Base-by-base conservation (phyloP, 2,329 filamentous ascomycete genomes). In the Fonsecaea pedrosoi region DNA sequence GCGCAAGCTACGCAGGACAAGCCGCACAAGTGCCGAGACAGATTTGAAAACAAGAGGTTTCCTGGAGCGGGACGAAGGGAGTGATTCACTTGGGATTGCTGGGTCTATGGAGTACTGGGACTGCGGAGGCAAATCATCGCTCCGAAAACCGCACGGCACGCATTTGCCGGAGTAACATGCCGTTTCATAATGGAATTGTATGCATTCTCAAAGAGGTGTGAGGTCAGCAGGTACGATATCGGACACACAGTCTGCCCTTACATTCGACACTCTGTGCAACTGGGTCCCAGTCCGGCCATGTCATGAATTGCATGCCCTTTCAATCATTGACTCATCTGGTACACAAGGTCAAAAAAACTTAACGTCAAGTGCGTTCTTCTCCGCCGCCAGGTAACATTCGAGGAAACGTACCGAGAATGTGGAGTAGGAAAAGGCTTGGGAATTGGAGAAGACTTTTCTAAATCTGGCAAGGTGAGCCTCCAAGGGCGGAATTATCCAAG, bases 371-470 rank as follows among this genome's bases (percentile, higher is more conserved):
- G 60, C 60, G 60, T 63, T 63, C 60, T 63, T 63, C 60, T 63
- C 60, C 60, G 60, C 60, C 40, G n/a, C 30, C 40, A 60, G 25
- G 12, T 50, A 32, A 13, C n/a, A 60, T 37, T 37, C 32, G 42
- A 60, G 32, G n/a, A 32, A 60, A 15, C 6, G 32, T 32, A 35
- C 42, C 42, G 40, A 45, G 34, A 60, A 25, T 60, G 57, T 50
- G 57, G 57, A 60, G 57, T 32, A 30, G 25, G 25, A n/a, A n/a
- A 40, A 40, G 15, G 4, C n/a, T 50, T 13, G 37, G 48, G 48
- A 57, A 37, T 56, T 63, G 60, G 53, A 60, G 57, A 60, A 60
- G 40, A 25, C n/a, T n/a, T n/a, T 50, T 18, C 30, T 65, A 25
- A 53, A 58, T 56, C 21, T 50, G 45, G 18, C 12, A 4, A 5